phyloP scores from a whole-genome alignment of 768 basidiomycete genomes.

The Wakefieldia striispora region DNA sequence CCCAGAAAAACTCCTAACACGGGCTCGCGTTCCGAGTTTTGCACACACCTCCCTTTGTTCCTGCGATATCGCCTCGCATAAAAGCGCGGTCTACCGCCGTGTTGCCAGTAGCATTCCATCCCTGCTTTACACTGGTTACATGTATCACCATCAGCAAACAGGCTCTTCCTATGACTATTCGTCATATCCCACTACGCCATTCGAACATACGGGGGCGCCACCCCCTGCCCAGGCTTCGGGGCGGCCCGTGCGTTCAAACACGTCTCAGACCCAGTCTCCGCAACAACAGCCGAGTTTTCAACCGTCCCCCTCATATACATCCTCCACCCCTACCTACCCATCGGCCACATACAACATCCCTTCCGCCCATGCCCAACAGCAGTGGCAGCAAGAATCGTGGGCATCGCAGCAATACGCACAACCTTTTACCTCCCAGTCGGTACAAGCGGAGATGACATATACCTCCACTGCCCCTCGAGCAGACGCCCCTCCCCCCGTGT shows the following conservation, averaged over 20 bases:
- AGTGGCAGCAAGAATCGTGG: conserved; percentile 44
- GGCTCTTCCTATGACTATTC: conserved; percentile 51
- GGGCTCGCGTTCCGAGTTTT: conserved; percentile 29
- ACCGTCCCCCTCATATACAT: conserved; percentile 27
- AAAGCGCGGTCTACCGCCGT: conserved; percentile 26
- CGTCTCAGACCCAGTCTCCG: conserved; percentile 34
- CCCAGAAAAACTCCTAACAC: conserved; percentile 29
- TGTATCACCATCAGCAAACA: conserved; percentile 50
- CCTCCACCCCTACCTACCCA: conserved; percentile 26
- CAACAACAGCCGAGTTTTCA: conserved; percentile 28
- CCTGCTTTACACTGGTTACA: conserved; percentile 51
- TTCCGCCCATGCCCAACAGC: conserved; percentile 35
- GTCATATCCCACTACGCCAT: conserved; percentile 36
- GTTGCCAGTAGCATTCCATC: conserved; percentile 32
- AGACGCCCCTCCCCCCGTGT: conserved; percentile 29
- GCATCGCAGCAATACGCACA: conserved; percentile 32
- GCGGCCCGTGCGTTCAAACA: conserved; percentile 28
- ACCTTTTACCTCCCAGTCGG: conserved; percentile 33
- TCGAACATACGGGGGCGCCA: conserved; percentile 16
- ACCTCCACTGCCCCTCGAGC: conserved; percentile 31
- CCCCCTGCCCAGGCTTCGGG: conserved; percentile 30
- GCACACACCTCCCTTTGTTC: conserved; percentile 22
- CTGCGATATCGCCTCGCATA: conserved; percentile 30
- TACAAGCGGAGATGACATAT: conserved; percentile 36
- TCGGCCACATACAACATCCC: conserved; percentile 29